Evolutionary conservation across 495 filamentous ascomycete genomes (phyloP).

Genomic region (Rostrohypoxylon terebratum): DNA sequence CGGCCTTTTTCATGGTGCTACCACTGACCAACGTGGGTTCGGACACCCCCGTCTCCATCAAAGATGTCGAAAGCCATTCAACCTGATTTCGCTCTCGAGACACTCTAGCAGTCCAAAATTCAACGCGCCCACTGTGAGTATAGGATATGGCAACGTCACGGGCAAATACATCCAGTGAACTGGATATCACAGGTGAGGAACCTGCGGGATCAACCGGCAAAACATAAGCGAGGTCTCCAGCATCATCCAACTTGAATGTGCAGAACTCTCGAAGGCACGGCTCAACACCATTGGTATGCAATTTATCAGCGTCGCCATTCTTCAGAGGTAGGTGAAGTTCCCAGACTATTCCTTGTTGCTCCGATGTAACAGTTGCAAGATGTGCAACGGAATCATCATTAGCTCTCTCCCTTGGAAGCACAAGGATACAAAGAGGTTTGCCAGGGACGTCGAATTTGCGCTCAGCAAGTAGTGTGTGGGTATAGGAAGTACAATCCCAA

Average conservation of each 20-base stretch:
- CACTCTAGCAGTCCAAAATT: conserved; percentile 88
- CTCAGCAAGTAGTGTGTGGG: conserved; percentile 67
- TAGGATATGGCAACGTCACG: conserved; percentile 91
- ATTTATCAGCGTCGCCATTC: conserved; percentile 42
- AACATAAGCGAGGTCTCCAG: conserved; percentile 83
- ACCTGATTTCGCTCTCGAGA: conserved; percentile 66
- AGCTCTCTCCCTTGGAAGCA: conserved; percentile 73
- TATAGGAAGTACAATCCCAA: conserved; percentile 77
- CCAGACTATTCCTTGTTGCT: conserved; percentile 89
- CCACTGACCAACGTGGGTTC: conserved; percentile 84
- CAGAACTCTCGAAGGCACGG: conserved; percentile 72
- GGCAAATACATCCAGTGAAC: conserved; percentile 88
- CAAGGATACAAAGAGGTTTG: conserved; percentile 84
- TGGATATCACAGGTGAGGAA: conserved; percentile 73
- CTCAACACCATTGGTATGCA: conserved; percentile 51
- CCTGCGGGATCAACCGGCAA: conserved; percentile 93
- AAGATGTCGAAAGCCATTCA: conserved; percentile 87
- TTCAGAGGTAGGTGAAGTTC: conserved; percentile 70
- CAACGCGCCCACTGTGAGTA: conserved; percentile 77
- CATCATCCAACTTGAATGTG: conserved; percentile 75
- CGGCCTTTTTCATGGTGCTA: conserved; percentile 87
- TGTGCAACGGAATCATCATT: conserved; percentile 67
- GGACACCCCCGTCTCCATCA: conserved; percentile 80
- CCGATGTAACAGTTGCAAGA: conserved; percentile 84
- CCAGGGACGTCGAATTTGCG: conserved; percentile 71